Percentiles rank a stretch among this genome's conserved stretches.
These are phyloP conservation scores for Syncephalastrum monosporum DNA, from an alignment of 371 early-diverging fungal genomes.

Conservation along the genomic window DNA sequence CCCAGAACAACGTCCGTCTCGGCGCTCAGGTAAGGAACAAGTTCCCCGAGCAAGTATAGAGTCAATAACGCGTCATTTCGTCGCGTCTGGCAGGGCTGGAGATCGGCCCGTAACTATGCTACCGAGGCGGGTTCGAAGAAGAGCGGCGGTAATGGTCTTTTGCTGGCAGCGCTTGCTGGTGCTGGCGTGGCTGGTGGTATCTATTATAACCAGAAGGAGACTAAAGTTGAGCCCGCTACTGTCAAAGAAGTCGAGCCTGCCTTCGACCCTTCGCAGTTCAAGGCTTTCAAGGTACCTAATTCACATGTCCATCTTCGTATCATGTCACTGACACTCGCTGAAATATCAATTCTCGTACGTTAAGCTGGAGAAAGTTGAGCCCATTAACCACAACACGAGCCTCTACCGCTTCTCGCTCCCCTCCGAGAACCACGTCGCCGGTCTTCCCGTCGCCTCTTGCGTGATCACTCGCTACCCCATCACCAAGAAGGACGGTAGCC, in stretches of 20 bases:
- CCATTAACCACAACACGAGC: conserved; percentile 78
- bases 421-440: conserved; percentile 59
- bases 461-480: conserved; percentile 73
- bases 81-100: conserved; percentile 9
- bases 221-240: conserved; percentile 24
- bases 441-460: conserved; percentile 79
- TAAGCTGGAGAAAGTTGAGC: conserved; percentile 54
- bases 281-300: conserved; percentile 58
- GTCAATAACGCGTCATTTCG: not conserved
- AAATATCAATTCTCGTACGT: not conserved
- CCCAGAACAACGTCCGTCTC: not conserved
- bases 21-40: not conserved
- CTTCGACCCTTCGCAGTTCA: conserved; percentile 66
- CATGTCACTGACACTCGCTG: not conserved
- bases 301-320: not conserved
- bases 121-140: conserved; percentile 20
- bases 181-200: conserved; percentile 41
- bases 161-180: conserved; percentile 34
- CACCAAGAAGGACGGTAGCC: conserved; percentile 61
- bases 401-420: conserved; percentile 81
- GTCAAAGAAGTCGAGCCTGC: conserved; percentile 38
- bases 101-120: conserved; percentile 21
- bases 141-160: conserved; percentile 32
- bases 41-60: not conserved
- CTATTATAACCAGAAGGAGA: conserved; percentile 34